These are phyloP conservation scores for Podosphaera xanthii DNA, from an alignment of 2,329 filamentous ascomycete species.

Conservation along the genomic window DNA sequence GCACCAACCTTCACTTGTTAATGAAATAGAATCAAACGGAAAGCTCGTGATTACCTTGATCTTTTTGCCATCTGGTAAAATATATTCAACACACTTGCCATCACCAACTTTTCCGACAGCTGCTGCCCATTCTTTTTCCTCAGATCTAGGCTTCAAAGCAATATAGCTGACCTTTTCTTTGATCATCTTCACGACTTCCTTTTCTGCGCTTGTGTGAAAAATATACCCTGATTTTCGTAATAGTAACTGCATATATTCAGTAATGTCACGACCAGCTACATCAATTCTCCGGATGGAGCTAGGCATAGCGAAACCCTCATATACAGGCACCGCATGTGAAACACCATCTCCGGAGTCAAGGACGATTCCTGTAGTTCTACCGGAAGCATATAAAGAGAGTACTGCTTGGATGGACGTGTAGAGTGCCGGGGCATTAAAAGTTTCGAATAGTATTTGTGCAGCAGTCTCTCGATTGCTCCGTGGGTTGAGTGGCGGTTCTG, in stretches of 20 bases:
- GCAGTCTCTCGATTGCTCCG: slow-evolving; percentile 88
- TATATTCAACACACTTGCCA: slow-evolving; percentile 65
- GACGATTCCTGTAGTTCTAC: slow-evolving; percentile 86
- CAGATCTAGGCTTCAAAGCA: slow-evolving; percentile 68
- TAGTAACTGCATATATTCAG: slow-evolving; percentile 78
- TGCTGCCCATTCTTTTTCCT: slow-evolving; percentile 88
- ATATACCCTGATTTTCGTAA: slow-evolving; percentile 81
- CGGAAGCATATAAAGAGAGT: slow-evolving; percentile 83
- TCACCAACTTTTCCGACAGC: slow-evolving; percentile 43
- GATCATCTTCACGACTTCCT: slow-evolving; percentile 93
- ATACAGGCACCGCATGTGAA: slow-evolving; percentile 90
- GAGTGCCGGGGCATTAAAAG: slow-evolving; percentile 89
- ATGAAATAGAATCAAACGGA: background rate
- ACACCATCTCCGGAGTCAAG: slow-evolving; percentile 90
- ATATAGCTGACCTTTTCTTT: slow-evolving; percentile 92
- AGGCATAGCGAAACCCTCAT: slow-evolving; percentile 91
- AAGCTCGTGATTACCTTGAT: slow-evolving; percentile 42
- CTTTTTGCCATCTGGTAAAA: slow-evolving; percentile 77
- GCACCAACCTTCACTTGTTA: slow-evolving; percentile 45
- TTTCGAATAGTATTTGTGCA: slow-evolving; percentile 94
- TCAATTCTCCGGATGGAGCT: slow-evolving; percentile 91
- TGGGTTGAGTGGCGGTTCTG: slow-evolving; percentile 87
- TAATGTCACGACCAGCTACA: slow-evolving; percentile 86
- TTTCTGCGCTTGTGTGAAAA: slow-evolving; percentile 95
- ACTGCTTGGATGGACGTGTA: slow-evolving; percentile 97